Evolutionary conservation across 2,329 filamentous ascomycete genomes (phyloP).

Genomic region (Ascochyta viciae-villosae): DNA sequence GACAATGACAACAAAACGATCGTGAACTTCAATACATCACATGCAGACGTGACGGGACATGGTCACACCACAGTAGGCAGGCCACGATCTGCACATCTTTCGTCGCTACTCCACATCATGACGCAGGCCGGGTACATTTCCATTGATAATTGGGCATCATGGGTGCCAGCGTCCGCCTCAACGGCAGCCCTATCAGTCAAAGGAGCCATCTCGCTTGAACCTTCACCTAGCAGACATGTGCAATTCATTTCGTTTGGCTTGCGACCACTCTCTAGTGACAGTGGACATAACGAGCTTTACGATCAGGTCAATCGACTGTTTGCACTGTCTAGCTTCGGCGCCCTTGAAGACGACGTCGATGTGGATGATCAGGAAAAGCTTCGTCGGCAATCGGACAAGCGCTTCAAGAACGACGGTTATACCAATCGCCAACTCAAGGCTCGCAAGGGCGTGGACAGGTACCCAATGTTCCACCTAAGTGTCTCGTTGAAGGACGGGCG

Average conservation of each 20-base stretch:
- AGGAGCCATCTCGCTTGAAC: constrained; percentile 74
- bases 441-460: constrained; percentile 75
- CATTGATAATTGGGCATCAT: constrained; percentile 61
- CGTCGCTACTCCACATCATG: constrained; percentile 56
- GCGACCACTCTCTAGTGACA: constrained; percentile 65
- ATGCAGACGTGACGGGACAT: not conserved
- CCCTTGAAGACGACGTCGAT: constrained; percentile 56
- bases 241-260: constrained; percentile 87
- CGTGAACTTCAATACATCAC: constrained; percentile 39
- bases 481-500: constrained; percentile 56
- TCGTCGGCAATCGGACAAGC: constrained; percentile 47
- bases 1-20: constrained; percentile 56
- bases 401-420: constrained; percentile 57
- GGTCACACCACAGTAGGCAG: not conserved
- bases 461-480: constrained; percentile 88
- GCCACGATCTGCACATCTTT: constrained; percentile 27
- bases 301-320: constrained; percentile 82
- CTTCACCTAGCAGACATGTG: constrained; percentile 72
- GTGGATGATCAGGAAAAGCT: constrained; percentile 48
- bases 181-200: constrained; percentile 67
- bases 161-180: constrained; percentile 75
- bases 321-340: constrained; percentile 76
- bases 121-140: constrained; percentile 70
- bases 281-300: constrained; percentile 71
- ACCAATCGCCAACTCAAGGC: constrained; percentile 61